Percentiles rank a stretch among this genome's conserved stretches.
Evolutionary conservation across 1,139 yeast species (phyloP).

Genomic region (Diutina mesorugosa): DNA sequence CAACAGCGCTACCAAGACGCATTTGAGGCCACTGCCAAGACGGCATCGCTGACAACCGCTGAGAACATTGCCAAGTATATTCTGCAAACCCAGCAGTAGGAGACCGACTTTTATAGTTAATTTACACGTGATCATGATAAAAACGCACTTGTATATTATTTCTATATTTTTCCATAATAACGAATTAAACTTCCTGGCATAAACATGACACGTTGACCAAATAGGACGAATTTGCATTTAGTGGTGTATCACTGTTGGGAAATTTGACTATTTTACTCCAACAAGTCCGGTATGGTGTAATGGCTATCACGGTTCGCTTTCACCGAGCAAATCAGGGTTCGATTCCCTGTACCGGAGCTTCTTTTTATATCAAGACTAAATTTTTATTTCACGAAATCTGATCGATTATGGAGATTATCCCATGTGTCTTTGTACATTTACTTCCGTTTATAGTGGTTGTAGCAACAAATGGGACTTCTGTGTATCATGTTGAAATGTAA

Average conservation of each 20-base stretch:
- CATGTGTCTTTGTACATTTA: too few species aligned
- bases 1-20: constrained; percentile 67
- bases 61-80: neutral
- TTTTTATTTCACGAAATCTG: too few species aligned
- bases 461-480: too few species aligned
- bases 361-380: constrained; percentile 3
- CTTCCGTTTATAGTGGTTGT: too few species aligned
- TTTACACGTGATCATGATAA: neutral
- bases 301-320: constrained; percentile 18
- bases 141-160: neutral
- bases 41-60: constrained; percentile 1
- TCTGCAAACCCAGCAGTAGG: neutral
- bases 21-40: constrained; percentile 21
- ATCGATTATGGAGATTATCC: too few species aligned
- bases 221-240: too few species aligned
- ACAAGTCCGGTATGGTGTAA: constrained; percentile 17
- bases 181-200: neutral
- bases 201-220: too few species aligned
- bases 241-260: neutral
- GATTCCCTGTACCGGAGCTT: constrained; percentile 35
- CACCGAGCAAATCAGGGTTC: constrained; percentile 32
- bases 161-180: neutral
- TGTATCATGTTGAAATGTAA: too few species aligned
- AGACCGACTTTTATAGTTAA: neutral
- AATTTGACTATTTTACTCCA: neutral